Base-by-base conservation (phyloP, 108 stramenopile species). In the Skeletonema costatum region DNA sequence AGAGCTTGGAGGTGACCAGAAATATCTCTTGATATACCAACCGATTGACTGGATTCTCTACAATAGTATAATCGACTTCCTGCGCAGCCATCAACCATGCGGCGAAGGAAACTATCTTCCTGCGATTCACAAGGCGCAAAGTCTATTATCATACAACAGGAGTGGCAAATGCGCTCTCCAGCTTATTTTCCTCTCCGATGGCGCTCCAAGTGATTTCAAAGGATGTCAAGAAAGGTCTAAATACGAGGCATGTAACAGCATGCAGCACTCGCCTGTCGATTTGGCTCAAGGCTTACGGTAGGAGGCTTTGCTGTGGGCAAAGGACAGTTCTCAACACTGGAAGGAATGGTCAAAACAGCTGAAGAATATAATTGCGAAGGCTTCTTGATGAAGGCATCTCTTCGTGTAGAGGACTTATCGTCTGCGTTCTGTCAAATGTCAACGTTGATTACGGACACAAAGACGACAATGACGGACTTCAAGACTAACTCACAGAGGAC, bases 141-240 rank as follows among this genome's bases (percentile, higher is more conserved):
- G 79, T 11, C 19, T 85, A 2, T 68, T 87, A 32, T 50, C 56
- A 6, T 19, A 44, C 14, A 65, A 74, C 41, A 68, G 32, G 7
- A 75, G 59, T n/a, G 74, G 74, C 10, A 78, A 75, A 21, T 86
- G 86, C 41, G 60, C 61, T 4, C 79, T 86, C 31, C 66, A 79
- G 30, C 80, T 87, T 6, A 30, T 87, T 10, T 86, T 87, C 77
- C 79, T 87, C 3, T 77, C 77, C 6, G 86, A 87, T 74, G 86
- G 85, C 2, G 80, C 41, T 9, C 86, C 86, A 1, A 87, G 86
- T 63, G 86, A 87, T 58, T 46, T 63, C 25, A 42, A 29, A 50
- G 73, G 33, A 25, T 6, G n/a, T 50, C 25, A 50, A 17, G 67
- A 48, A 3, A 39, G 25, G 30, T 51, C 38, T 9, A 36, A 60